Conservation (phyloP, 495 filamentous ascomycete species). For the Clavariopsis aquatica region DNA sequence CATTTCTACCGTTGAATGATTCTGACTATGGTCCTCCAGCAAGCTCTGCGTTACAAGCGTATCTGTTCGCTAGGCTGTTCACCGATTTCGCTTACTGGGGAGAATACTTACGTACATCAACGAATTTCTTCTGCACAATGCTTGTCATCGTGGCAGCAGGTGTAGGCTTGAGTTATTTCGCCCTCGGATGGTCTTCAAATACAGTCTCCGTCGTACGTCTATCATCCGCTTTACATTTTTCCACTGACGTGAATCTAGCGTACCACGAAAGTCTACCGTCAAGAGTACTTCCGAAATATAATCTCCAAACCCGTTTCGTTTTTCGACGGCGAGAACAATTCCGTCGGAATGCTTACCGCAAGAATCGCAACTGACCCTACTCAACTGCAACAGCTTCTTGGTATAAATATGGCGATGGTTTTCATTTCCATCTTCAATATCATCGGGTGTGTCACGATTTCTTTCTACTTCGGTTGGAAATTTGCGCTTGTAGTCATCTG, state of each 20-base stretch:
- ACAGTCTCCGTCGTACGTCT: slow-evolving; percentile 42
- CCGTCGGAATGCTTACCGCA: not conserved
- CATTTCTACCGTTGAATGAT: slow-evolving; percentile 58
- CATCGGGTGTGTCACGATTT: slow-evolving; percentile 64
- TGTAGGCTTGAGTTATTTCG: slow-evolving; percentile 13
- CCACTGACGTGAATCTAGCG: slow-evolving; percentile 46
- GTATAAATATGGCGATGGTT: slow-evolving; percentile 11
- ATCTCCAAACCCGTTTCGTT: slow-evolving; percentile 1
- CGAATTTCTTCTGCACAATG: slow-evolving; percentile 19
- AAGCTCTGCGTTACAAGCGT: slow-evolving; percentile 18
- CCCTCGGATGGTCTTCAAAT: slow-evolving; percentile 21
- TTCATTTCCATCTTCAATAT: slow-evolving; percentile 75
- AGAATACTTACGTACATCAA: slow-evolving; percentile 2
- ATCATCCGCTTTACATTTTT: slow-evolving; percentile 59
- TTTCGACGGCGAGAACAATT: slow-evolving; percentile 12
- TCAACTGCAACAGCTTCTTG: slow-evolving; percentile 65
- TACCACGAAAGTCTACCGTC: slow-evolving; percentile 82
- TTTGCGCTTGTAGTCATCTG: slow-evolving; percentile 56
- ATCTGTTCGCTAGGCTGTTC: slow-evolving; percentile 21
- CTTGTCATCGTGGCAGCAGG: slow-evolving; percentile 10
- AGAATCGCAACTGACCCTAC: slow-evolving; percentile 11
- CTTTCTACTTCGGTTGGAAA: slow-evolving; percentile 74
- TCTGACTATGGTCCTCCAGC: not conserved
- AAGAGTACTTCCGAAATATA: slow-evolving; percentile 22
- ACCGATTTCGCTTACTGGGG: slow-evolving; percentile 17